Evolutionary conservation across 495 filamentous ascomycete genomes (phyloP).

Genomic region (Penicillium coffeae): DNA sequence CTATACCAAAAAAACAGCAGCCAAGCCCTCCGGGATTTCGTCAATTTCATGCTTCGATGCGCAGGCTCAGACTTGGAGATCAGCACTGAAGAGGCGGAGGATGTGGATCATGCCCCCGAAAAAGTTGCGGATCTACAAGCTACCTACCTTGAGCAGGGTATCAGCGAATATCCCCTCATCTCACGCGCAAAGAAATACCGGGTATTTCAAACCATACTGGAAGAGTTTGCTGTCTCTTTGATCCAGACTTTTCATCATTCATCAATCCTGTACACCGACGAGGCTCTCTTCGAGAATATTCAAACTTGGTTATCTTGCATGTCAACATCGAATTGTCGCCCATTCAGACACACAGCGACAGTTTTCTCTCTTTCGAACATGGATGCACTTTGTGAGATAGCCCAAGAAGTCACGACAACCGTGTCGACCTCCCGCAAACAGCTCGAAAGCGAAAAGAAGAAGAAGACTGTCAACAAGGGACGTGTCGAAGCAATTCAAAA

Average conservation of each 20-base stretch:
- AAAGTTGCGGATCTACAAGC: slow-evolving; percentile 74
- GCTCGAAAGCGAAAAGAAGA: slow-evolving; percentile 75
- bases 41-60: slow-evolving; percentile 83
- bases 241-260: slow-evolving; percentile 71
- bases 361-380: slow-evolving; percentile 73
- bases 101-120: slow-evolving; percentile 73
- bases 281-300: slow-evolving; percentile 75
- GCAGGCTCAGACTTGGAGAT: slow-evolving; percentile 76
- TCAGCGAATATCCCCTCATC: slow-evolving; percentile 90
- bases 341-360: slow-evolving; percentile 90
- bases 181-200: slow-evolving; percentile 67
- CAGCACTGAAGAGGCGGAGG: slow-evolving; percentile 71
- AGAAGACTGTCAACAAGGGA: slow-evolving; percentile 70
- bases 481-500: slow-evolving; percentile 64
- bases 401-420: slow-evolving; percentile 58
- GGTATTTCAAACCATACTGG: slow-evolving; percentile 70
- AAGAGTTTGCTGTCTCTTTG: slow-evolving; percentile 71
- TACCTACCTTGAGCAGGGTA: slow-evolving; percentile 70
- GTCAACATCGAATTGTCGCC: slow-evolving; percentile 76
- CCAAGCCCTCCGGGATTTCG: slow-evolving; percentile 70
- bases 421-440: slow-evolving; percentile 74
- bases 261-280: slow-evolving; percentile 69
- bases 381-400: slow-evolving; percentile 62
- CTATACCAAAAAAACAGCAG: slow-evolving; percentile 66
- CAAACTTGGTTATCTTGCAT: slow-evolving; percentile 80